Evolutionary conservation across 2,329 filamentous ascomycete species (phyloP), one percentile per base, ranked within the genome.

Genomic region (Colletotrichum eleusines): DNA sequence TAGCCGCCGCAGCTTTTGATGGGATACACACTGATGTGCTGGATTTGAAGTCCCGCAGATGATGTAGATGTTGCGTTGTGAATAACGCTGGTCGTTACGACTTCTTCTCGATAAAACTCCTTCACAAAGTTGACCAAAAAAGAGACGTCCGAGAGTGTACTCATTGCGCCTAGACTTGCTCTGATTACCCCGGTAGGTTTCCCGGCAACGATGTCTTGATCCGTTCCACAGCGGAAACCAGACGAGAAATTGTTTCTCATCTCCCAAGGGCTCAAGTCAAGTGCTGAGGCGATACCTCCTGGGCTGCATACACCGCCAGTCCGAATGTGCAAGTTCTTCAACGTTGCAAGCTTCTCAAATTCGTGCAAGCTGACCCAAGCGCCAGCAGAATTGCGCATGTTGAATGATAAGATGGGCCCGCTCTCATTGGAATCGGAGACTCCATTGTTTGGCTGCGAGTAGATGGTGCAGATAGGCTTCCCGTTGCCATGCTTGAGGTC

Each of bases 1-100:
- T 92, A 97, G 0, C 93, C 93, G 20, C 90, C 93, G 76, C 96
- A 98, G 78, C 94, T 97, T 80, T 99, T 99, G 77, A 99, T 95
- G 0, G 96, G 96, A 77, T 94, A 99, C 0, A 98, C 88, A 1
- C 86, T 89, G 20, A 95, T 86, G 63, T 84, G 85, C 72, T 92
- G 88, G n/a, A 94, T 84, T 33, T 65, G 50, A 11, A 75, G 61
- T 28, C 42, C 46, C 20, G 46, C 18, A 53, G 26, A 2, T 16
- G 59, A 44, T 23, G 50, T 20, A 38, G 48, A 23, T 6, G 11
- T 38, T 18, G 26, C 16, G 5, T 26, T 8, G 40, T 28, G 57
- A 33, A 61, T n/a, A 51, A 65, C 42, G 69, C 72, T 3, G 31
- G 28, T n/a, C 35, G 26, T 9, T 38, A 16, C 38, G n/a, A 66